A percentile compares a stretch with the other conserved stretches of the same genome.
Evolutionary conservation across 352 stramenopile species (phyloP).

Genomic region (Nothophytophthora sp.): DNA sequence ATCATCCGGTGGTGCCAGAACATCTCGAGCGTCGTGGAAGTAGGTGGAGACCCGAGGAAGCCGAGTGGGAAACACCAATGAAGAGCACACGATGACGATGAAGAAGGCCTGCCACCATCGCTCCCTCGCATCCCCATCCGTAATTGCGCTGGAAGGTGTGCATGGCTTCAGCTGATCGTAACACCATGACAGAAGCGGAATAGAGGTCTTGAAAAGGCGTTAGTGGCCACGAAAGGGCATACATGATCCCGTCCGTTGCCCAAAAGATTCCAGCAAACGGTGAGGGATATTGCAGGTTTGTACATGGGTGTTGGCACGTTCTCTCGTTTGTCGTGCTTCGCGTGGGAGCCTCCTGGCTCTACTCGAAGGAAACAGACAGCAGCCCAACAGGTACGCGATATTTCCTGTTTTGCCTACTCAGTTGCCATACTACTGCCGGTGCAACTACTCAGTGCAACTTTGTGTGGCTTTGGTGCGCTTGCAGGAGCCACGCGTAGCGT

Average conservation of each 20-base stretch:
- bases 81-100: neutral
- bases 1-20: conserved; percentile 12
- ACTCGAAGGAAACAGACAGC: neutral
- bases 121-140: too few relatives aligned
- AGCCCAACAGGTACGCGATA: too few relatives aligned
- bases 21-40: conserved; percentile 53
- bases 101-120: conserved; percentile 7
- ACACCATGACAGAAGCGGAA: too few relatives aligned
- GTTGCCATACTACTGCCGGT: neutral
- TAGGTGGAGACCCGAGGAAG: conserved; percentile 10
- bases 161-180: too few relatives aligned
- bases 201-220: too few relatives aligned
- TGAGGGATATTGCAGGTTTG: too few relatives aligned
- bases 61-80: neutral
- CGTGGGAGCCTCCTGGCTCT: neutral
- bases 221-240: too few relatives aligned
- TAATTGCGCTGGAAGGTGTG: too few relatives aligned
- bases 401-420: too few relatives aligned
- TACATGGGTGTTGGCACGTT: conserved; percentile 9
- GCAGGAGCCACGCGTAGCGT: conserved; percentile 1
- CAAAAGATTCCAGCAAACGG: too few relatives aligned
- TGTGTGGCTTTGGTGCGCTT: too few relatives aligned
- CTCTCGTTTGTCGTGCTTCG: conserved; percentile 8
- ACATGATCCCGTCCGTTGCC: too few relatives aligned
- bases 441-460: neutral